These are phyloP conservation scores for Metahyphopichia silvanorum DNA, from an alignment of 805 yeast species.

Conservation along the genomic window DNA sequence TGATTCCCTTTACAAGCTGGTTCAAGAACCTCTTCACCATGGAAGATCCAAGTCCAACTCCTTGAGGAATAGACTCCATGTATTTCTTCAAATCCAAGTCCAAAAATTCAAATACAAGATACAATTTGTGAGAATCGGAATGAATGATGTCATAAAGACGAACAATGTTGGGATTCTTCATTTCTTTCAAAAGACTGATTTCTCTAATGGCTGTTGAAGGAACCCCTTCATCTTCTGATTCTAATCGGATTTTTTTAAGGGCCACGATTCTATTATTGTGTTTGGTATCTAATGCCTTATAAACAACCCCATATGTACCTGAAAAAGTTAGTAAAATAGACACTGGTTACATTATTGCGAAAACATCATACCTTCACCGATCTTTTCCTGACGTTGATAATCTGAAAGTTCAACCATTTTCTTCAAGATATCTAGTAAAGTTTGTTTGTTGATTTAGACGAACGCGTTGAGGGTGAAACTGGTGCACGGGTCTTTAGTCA, in stretches of 20 bases:
- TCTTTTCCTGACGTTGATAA: constrained; percentile 90
- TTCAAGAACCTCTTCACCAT: constrained; percentile 91
- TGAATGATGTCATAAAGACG: constrained; percentile 91
- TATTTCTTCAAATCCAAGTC: constrained; percentile 94
- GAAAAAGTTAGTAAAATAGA: background rate
- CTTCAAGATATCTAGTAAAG: too few species aligned
- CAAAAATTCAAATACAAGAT: constrained; percentile 88
- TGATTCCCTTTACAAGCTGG: constrained; percentile 86
- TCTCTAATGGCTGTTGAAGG: constrained; percentile 98
- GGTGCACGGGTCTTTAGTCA: too few species aligned
- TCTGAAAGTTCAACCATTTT: constrained; percentile 84
- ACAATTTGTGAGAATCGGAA: constrained; percentile 87
- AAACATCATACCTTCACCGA: constrained; percentile 81
- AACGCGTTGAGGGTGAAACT: too few species aligned
- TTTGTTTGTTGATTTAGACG: too few species aligned
- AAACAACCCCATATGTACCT: constrained; percentile 97
- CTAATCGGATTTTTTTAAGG: constrained; percentile 88
- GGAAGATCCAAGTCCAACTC: constrained; percentile 83
- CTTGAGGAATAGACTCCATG: constrained; percentile 93
- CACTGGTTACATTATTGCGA: background rate
- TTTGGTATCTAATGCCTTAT: constrained; percentile 86
- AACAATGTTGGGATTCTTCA: constrained; percentile 91
- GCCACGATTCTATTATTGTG: constrained; percentile 95
- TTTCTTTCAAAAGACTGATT: constrained; percentile 88
- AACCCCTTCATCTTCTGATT: constrained; percentile 97